Evolutionary conservation across 768 basidiomycete genomes (phyloP).

Genomic region (Trametes cubensis): DNA sequence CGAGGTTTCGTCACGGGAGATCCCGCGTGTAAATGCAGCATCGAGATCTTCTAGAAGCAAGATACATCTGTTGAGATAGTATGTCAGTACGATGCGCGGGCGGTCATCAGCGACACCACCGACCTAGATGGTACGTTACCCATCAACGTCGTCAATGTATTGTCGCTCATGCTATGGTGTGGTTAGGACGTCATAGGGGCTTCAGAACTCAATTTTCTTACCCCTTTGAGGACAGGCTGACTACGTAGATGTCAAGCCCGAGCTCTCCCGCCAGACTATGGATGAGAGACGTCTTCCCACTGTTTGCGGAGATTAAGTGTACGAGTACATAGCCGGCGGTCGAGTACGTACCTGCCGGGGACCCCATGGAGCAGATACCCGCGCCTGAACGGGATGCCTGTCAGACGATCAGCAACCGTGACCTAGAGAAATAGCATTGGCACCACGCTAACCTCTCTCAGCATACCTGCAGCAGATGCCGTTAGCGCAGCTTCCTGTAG

Average conservation of each 20-base stretch:
- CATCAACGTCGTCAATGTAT: constrained; percentile 85
- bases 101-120: constrained; percentile 27
- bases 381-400: constrained; percentile 86
- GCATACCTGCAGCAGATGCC: constrained; percentile 67
- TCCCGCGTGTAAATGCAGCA: constrained; percentile 86
- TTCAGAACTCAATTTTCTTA: constrained; percentile 37
- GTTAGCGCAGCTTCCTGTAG: constrained; percentile 24
- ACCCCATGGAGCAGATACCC: constrained; percentile 87
- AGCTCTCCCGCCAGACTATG: constrained; percentile 86
- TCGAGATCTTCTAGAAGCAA: constrained; percentile 93
- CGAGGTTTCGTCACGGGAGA: constrained; percentile 78
- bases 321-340: constrained; percentile 1
- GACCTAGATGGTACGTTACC: constrained; percentile 84
- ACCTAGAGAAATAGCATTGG: background rate
- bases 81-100: constrained; percentile 20
- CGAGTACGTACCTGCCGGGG: constrained; percentile 65
- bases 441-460: constrained; percentile 66
- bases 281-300: constrained; percentile 85
- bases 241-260: constrained; percentile 88
- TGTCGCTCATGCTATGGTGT: constrained; percentile 78
- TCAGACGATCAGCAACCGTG: constrained; percentile 10
- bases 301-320: constrained; percentile 34
- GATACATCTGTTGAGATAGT: constrained; percentile 63
- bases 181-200: constrained; percentile 20
- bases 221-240: constrained; percentile 90